A percentile compares a stretch with the other conserved stretches of the same genome.
Conservation (phyloP, 345 rosid genomes). For the Corchorus capsularis region DNA sequence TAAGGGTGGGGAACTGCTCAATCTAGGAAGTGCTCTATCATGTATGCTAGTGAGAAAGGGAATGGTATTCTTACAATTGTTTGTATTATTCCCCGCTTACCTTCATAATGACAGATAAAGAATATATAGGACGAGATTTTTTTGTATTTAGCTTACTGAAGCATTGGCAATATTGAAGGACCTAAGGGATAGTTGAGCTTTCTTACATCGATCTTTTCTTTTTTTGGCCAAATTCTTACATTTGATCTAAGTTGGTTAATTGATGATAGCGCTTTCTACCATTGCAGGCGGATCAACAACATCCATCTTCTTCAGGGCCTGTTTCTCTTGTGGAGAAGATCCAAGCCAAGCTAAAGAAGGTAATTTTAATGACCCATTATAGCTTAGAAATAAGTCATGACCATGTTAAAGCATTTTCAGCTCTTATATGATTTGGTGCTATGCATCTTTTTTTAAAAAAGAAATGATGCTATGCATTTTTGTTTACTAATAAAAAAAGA, state of each 20-base stretch:
- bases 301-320: conserved; percentile 63
- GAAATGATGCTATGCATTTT: neutral
- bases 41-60: neutral
- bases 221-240: no score
- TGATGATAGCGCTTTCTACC: neutral
- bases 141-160: neutral
- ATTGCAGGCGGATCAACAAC: conserved; percentile 54
- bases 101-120: neutral
- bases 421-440: neutral
- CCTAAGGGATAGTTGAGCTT: conserved; percentile 12
- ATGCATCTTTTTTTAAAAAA: neutral
- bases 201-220: no score
- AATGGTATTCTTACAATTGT: neutral
- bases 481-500: neutral
- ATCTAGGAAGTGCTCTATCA: neutral
- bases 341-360: conserved; percentile 77
- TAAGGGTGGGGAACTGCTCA: neutral
- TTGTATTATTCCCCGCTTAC: neutral
- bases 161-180: neutral
- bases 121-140: neutral
- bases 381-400: neutral
- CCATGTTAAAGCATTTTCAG: neutral
- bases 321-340: conserved; percentile 88
- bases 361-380: conserved; percentile 18
- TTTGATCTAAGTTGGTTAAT: conserved; percentile 5